Base-by-base conservation (phyloP, 208 protist genomes). In the Endotrypanum monterogeii region DNA sequence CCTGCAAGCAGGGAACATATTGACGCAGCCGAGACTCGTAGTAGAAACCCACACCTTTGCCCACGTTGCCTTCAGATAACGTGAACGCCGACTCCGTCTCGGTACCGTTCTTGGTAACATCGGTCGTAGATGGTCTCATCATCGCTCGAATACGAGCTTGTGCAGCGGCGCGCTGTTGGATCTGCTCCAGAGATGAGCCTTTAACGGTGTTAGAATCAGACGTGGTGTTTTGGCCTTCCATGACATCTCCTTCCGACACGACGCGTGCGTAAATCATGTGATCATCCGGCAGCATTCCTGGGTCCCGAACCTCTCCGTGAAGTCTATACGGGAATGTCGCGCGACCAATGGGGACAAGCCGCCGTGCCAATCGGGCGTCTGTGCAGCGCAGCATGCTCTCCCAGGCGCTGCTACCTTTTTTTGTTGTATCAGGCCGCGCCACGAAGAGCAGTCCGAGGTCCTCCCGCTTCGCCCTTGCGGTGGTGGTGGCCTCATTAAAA, bases 261-360 rank as follows among this genome's bases (percentile, higher is more conserved):
- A 96, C 75, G 44, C 92, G 92, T 7, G 85, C 84, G 63, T 83
- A 89, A 18, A 67, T 51, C 14, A 76, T 67, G 76, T 91, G 76
- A 39, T 90, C 82, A 39, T 62, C 71, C 50, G 83, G 68, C 44
- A 85, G 52, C 37, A 80, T 57, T 16, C 62, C 50, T 1, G 82
- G 74, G 73, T 93, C 86, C 1, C 73, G 73, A 12, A 88, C 65
- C 52, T 89, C 82, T 55, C 82, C 67, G 82, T 88, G 94, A 23
- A 96, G 80, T 2, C 82, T 70, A 67, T 96, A 96, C 18, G 92
- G 92, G 44, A 86, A 91, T 55, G 76, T 84, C 25, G 71, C 83
- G 52, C 83, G 86, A 37, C 90, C 92, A 30, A 95, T 76, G 37
- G 83, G 84, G 20, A 96, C 82, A 30, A 87, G 91, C 41, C 87